phyloP scores from a whole-genome alignment of 2,329 filamentous ascomycete species.

The Rutstroemia sp. region DNA sequence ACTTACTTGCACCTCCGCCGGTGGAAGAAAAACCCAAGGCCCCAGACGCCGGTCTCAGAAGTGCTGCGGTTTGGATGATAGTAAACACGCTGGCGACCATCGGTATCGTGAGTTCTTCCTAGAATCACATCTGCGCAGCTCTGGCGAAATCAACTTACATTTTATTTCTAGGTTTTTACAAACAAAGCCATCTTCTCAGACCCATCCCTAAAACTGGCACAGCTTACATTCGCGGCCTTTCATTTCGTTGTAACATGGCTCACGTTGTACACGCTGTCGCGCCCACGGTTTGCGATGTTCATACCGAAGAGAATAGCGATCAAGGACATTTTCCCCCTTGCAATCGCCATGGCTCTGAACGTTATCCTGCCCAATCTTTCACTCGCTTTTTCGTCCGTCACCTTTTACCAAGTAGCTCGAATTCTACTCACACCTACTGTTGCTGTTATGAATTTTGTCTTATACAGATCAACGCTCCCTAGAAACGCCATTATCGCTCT shows the following conservation, averaged over 20 bases:
- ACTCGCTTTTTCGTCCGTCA: constrained; percentile 59
- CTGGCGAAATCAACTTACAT: too few species aligned
- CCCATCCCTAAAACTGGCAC: constrained; percentile 50
- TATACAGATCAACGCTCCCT: constrained; percentile 52
- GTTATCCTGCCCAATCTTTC: constrained; percentile 63
- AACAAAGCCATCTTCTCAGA: constrained; percentile 65
- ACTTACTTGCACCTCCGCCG: constrained; percentile 32
- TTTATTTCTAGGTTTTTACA: constrained; percentile 43
- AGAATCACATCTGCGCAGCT: too few species aligned
- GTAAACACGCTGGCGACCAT: constrained; percentile 58
- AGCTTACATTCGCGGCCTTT: constrained; percentile 60
- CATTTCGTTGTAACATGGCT: constrained; percentile 61
- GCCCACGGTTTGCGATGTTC: constrained; percentile 52
- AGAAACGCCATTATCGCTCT: constrained; percentile 43
- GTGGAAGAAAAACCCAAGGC: constrained; percentile 28
- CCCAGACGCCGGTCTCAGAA: constrained; percentile 30
- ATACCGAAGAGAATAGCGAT: constrained; percentile 47
- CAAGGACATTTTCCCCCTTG: constrained; percentile 54
- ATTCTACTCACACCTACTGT: constrained; percentile 61
- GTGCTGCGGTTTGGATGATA: constrained; percentile 47
- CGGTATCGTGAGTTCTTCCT: constrained; percentile 44
- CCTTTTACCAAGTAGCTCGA: constrained; percentile 63
- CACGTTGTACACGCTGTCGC: constrained; percentile 55
- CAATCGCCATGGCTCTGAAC: constrained; percentile 59
- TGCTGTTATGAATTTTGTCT: constrained; percentile 55